Percentiles rank a stretch among this genome's conserved stretches.
phyloP scores from a whole-genome alignment of 345 rosid species.

The Salix exigua region DNA sequence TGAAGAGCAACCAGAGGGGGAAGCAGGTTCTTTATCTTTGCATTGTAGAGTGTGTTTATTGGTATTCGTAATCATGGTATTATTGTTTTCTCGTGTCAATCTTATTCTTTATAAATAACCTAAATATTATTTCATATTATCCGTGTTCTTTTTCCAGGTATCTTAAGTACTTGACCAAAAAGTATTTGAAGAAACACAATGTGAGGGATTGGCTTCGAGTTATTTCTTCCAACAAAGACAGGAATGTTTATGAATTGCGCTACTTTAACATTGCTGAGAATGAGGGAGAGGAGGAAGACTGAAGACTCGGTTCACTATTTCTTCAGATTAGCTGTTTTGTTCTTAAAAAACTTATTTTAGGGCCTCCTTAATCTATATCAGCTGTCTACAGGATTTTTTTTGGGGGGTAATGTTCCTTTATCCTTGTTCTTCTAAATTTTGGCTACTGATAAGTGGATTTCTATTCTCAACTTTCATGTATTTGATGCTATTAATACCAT shows the following conservation, averaged over 20 bases:
- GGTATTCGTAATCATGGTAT: background rate
- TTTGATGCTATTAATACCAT: slow-evolving; percentile 10
- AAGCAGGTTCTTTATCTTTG: background rate
- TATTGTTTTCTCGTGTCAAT: background rate
- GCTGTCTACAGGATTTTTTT: background rate
- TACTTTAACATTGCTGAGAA: slow-evolving; percentile 31
- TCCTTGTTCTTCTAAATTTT: slow-evolving; percentile 9
- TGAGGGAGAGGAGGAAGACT: slow-evolving; percentile 29
- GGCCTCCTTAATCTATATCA: background rate
- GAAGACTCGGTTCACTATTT: slow-evolving; percentile 1
- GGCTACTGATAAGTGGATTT: slow-evolving; percentile 4
- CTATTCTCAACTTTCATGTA: background rate
- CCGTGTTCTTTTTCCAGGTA: slow-evolving; percentile 2
- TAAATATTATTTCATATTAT: background rate
- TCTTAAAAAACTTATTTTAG: background rate
- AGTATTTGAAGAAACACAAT: slow-evolving; percentile 33
- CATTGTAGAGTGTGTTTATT: background rate
- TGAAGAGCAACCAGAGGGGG: background rate
- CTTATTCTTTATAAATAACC: background rate
- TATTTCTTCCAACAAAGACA: slow-evolving; percentile 30
- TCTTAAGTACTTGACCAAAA: slow-evolving; percentile 30
- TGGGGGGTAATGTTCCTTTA: background rate
- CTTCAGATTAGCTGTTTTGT: background rate
- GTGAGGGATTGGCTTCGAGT: slow-evolving; percentile 33
- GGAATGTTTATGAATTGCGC: slow-evolving; percentile 27